Percentiles rank a stretch among this genome's conserved stretches.
phyloP scores from a whole-genome alignment of 1,284 basidiomycete genomes.

The Malassezia yamatoensis region DNA sequence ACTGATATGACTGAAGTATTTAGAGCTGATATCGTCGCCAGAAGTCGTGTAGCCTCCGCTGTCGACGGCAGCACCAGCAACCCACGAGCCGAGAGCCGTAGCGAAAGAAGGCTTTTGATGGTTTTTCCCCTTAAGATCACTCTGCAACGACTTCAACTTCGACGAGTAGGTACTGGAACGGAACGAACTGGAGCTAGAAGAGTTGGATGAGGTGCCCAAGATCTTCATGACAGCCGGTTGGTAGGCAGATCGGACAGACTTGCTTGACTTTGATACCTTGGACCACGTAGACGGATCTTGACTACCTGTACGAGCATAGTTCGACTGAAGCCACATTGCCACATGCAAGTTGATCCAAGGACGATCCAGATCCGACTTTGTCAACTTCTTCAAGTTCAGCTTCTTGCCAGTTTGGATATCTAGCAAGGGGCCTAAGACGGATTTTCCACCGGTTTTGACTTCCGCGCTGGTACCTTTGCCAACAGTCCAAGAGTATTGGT shows the following conservation, averaged over 20 bases:
- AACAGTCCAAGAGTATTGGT: slow-evolving; percentile 29
- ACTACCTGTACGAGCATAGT: slow-evolving; percentile 30
- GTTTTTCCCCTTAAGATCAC: slow-evolving; percentile 5
- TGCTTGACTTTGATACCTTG: slow-evolving; percentile 17
- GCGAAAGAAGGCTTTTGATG: slow-evolving; percentile 15
- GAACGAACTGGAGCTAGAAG: neutral
- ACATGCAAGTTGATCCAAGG: slow-evolving; percentile 46
- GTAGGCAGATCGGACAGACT: slow-evolving; percentile 15
- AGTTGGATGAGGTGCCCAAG: neutral
- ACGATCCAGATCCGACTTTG: slow-evolving; percentile 29
- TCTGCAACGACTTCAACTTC: slow-evolving; percentile 7
- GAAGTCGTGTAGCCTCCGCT: slow-evolving; percentile 25
- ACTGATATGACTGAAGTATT: slow-evolving; percentile 34
- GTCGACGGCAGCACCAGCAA: slow-evolving; percentile 36
- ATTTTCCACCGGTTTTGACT: slow-evolving; percentile 15
- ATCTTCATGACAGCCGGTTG: slow-evolving; percentile 4
- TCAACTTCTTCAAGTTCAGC: slow-evolving; percentile 20
- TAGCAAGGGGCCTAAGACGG: slow-evolving; percentile 23
- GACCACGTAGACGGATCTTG: slow-evolving; percentile 38
- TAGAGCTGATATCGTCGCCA: slow-evolving; percentile 34
- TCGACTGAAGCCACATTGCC: slow-evolving; percentile 41
- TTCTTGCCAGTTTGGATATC: slow-evolving; percentile 33
- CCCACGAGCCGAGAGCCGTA: slow-evolving; percentile 40
- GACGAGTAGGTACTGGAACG: slow-evolving; percentile 1
- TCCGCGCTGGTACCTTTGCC: slow-evolving; percentile 6